Conservation (phyloP, 2,329 filamentous ascomycete species). For the Trichophyton benhamiae region DNA sequence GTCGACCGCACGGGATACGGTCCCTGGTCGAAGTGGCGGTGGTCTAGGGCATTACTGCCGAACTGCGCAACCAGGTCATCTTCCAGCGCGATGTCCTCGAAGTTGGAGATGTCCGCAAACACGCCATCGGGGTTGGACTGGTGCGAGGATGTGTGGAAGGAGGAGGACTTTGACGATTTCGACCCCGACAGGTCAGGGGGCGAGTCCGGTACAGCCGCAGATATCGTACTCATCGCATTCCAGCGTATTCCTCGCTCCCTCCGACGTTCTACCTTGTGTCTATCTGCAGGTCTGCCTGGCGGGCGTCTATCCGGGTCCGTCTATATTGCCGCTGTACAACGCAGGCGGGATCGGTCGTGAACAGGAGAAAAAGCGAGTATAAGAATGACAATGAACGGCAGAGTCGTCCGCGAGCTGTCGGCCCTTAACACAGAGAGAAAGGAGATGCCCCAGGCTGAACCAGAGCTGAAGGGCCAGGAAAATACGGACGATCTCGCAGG, state of each 20-base stretch:
- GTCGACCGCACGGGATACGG: slow-evolving; percentile 5
- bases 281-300: not conserved
- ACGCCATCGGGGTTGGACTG: slow-evolving; percentile 56
- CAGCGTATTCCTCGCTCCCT: not conserved
- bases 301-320: not conserved
- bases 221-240: slow-evolving; percentile 33
- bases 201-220: slow-evolving; percentile 46
- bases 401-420: not conserved
- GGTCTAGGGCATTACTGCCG: slow-evolving; percentile 15
- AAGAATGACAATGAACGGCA: not conserved
- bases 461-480: not conserved
- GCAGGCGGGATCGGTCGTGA: not conserved
- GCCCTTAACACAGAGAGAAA: not conserved
- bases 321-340: not conserved
- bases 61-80: slow-evolving; percentile 41
- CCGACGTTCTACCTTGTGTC: not conserved
- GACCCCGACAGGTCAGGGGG: slow-evolving; percentile 70
- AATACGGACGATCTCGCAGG: slow-evolving; percentile 4
- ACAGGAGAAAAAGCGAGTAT: not conserved
- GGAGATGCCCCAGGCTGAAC: slow-evolving; percentile 3
- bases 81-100: slow-evolving; percentile 85
- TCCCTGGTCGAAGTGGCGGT: slow-evolving; percentile 19
- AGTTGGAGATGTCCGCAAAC: slow-evolving; percentile 64
- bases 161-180: slow-evolving; percentile 84
- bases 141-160: slow-evolving; percentile 65